phyloP scores from a whole-genome alignment of 208 protist genomes.

The Wallacemonas sp. region DNA sequence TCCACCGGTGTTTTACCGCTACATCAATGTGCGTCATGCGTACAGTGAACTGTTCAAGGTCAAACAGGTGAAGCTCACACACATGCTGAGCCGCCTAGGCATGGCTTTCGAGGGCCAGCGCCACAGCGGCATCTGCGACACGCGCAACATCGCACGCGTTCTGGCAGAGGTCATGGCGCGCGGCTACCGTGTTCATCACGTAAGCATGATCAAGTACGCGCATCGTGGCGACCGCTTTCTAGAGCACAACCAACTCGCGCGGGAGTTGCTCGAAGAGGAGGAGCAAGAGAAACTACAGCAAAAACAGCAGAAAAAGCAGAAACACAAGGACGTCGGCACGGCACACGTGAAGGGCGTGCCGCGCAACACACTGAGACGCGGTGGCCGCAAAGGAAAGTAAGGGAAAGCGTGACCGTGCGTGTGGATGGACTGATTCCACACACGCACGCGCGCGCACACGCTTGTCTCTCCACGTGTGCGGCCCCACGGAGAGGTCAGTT shows the following conservation, averaged over 20 bases:
- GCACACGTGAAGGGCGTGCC: background rate
- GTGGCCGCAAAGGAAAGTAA: background rate
- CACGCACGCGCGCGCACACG: too few relatives aligned
- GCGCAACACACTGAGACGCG: background rate
- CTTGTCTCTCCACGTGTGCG: too few relatives aligned
- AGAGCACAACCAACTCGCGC: slow-evolving; percentile 26
- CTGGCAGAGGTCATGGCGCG: slow-evolving; percentile 75
- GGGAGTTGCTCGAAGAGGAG: slow-evolving; percentile 59
- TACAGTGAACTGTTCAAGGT: slow-evolving; percentile 66
- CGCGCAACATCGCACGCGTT: slow-evolving; percentile 88
- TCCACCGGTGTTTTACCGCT: slow-evolving; percentile 88
- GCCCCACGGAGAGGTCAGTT: too few relatives aligned
- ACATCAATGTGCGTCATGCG: slow-evolving; percentile 82
- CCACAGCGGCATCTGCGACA: slow-evolving; percentile 91
- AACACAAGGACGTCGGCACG: background rate
- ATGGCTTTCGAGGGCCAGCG: slow-evolving; percentile 77
- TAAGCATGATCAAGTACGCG: slow-evolving; percentile 74
- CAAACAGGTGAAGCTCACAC: slow-evolving; percentile 62
- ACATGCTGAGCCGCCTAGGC: slow-evolving; percentile 74
- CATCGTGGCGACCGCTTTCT: slow-evolving; percentile 32
- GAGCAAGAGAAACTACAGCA: slow-evolving; percentile 18
- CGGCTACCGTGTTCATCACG: slow-evolving; percentile 67
- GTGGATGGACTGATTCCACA: too few relatives aligned
- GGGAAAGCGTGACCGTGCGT: too few relatives aligned
- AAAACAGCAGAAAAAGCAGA: background rate